A percentile compares a stretch with the other conserved stretches of the same genome.
These are phyloP conservation scores for Gleditsia sinensis DNA, from an alignment of 306 rosid species.

Conservation along the genomic window DNA sequence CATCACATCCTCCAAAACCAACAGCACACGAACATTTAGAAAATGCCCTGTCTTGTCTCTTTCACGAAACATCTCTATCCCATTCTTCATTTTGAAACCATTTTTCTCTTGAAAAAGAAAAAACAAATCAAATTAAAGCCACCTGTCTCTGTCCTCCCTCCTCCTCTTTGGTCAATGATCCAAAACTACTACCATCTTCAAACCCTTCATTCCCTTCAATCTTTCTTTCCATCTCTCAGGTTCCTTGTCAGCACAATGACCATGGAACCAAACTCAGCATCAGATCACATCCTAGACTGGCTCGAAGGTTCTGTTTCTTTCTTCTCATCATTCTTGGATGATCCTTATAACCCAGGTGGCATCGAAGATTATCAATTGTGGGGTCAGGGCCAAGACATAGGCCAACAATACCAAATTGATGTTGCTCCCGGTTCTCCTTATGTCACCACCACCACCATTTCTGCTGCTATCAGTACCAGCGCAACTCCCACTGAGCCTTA, in stretches of 20 bases:
- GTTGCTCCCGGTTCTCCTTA: constrained; percentile 33
- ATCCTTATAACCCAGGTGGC: constrained; percentile 51
- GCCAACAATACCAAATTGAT: constrained; percentile 44
- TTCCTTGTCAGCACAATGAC: constrained; percentile 46
- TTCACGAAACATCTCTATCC: constrained; percentile 35
- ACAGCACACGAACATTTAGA: constrained; percentile 68
- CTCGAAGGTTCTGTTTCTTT: constrained; percentile 71
- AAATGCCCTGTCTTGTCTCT: constrained; percentile 74
- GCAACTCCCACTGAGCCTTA: constrained; percentile 40
- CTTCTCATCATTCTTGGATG: constrained; percentile 74
- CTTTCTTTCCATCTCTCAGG: constrained; percentile 19
- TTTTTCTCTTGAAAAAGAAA: background rate
- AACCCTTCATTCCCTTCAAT: constrained; percentile 27
- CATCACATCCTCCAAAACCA: constrained; percentile 78
- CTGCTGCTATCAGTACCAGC: constrained; percentile 23
- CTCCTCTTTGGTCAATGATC: constrained; percentile 56
- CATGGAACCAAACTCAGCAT: constrained; percentile 56
- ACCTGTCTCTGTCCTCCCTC: constrained; percentile 34
- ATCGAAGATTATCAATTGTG: constrained; percentile 64
- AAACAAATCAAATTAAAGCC: constrained; percentile 15
- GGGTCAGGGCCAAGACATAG: constrained; percentile 55
- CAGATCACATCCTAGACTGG: constrained; percentile 84
- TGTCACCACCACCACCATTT: constrained; percentile 32
- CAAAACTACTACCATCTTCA: constrained; percentile 27
- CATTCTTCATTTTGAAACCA: constrained; percentile 32